phyloP scores from a whole-genome alignment of 306 rosid species.

The Acacia crassicarpa region DNA sequence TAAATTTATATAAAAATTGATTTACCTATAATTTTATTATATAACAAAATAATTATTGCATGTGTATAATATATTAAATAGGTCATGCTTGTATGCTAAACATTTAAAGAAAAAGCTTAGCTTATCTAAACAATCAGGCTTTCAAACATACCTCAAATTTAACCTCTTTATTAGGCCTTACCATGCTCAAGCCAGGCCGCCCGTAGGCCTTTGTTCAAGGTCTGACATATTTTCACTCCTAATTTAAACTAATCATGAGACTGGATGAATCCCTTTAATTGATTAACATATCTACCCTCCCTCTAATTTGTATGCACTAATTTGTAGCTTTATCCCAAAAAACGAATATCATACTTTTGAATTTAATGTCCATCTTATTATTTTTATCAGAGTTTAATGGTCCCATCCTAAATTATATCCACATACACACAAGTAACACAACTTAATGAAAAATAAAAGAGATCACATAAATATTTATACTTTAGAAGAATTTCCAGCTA shows the following conservation, averaged over 20 bases:
- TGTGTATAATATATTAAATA: too few species aligned
- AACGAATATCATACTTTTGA: neutral
- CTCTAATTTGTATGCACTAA: neutral
- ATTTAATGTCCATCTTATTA: too few species aligned
- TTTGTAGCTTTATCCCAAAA: neutral
- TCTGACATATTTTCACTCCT: too few species aligned
- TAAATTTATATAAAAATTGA: too few species aligned
- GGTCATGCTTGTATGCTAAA: too few species aligned
- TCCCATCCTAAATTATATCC: neutral
- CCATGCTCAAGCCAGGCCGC: too few species aligned
- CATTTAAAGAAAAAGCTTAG: too few species aligned
- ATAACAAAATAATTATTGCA: too few species aligned
- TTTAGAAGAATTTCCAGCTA: slow-evolving; percentile 37
- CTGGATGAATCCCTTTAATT: neutral
- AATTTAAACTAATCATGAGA: neutral
- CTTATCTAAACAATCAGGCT: too few species aligned
- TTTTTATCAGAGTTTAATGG: neutral
- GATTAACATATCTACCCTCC: neutral
- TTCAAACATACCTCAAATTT: too few species aligned
- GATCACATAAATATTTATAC: neutral
- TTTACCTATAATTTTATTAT: too few species aligned
- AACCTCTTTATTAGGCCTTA: too few species aligned
- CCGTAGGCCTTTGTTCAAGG: rapidly evolving
- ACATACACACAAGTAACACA: neutral
- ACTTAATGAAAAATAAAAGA: neutral